Percentiles rank a stretch among this genome's conserved stretches.
Conservation (phyloP, 2,329 filamentous ascomycete species). For the Cryphonectria japonica region DNA sequence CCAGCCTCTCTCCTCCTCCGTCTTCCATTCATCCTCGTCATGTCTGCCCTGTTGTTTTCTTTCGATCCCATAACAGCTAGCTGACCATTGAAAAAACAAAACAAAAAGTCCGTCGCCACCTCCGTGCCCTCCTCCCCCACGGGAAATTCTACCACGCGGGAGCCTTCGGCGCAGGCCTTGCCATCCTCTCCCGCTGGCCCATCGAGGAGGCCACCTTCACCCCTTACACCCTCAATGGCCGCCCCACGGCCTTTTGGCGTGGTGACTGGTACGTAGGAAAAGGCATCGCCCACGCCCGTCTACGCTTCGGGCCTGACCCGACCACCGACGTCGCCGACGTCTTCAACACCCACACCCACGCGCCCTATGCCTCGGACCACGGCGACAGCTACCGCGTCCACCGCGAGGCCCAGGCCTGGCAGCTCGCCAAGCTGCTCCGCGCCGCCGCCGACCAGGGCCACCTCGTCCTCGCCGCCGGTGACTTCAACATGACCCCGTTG, state of each 20-base stretch:
- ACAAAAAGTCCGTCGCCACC: conserved; percentile 71
- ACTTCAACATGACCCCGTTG: conserved; percentile 95
- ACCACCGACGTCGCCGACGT: conserved; percentile 76
- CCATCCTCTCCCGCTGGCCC: conserved; percentile 88
- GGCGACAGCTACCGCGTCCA: conserved; percentile 89
- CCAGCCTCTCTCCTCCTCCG: conserved; percentile 55
- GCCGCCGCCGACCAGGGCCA: conserved; percentile 79
- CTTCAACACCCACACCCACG: conserved; percentile 90
- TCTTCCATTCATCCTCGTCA: too few species aligned
- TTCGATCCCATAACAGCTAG: not conserved
- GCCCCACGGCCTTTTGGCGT: conserved; percentile 89
- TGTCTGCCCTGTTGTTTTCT: too few species aligned
- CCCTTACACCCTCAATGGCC: conserved; percentile 86
- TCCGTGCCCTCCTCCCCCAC: conserved; percentile 76
- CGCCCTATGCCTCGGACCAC: conserved; percentile 78
- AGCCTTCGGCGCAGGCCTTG: conserved; percentile 86
- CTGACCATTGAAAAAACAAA: conserved; percentile 62
- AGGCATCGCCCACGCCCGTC: conserved; percentile 81
- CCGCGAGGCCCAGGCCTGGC: conserved; percentile 91
- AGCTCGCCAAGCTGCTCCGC: conserved; percentile 86
- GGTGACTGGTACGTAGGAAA: conserved; percentile 98
- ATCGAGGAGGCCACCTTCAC: conserved; percentile 88
- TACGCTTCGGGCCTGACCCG: conserved; percentile 67
- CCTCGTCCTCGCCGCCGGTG: conserved; percentile 83
- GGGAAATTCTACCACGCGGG: conserved; percentile 93